phyloP scores from a whole-genome alignment of 495 filamentous ascomycete species.

The Parmelia sp. region DNA sequence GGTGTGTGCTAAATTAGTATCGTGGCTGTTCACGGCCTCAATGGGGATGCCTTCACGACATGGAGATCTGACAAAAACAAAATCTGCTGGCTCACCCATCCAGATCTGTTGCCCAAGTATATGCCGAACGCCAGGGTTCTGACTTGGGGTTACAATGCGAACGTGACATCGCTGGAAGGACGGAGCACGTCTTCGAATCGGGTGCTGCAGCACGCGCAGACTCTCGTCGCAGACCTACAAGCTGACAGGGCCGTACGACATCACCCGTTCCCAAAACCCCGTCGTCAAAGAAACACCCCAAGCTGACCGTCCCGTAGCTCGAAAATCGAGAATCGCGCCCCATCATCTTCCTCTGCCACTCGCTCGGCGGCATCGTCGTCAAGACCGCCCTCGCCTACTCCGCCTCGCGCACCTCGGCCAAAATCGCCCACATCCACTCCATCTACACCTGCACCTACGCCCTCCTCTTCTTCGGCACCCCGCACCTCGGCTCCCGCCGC shows the following conservation, averaged over 20 bases:
- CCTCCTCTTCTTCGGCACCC: slow-evolving; percentile 40
- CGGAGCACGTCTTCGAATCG: slow-evolving; percentile 24
- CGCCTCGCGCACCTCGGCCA: slow-evolving; percentile 13
- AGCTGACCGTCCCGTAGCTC: slow-evolving; percentile 18
- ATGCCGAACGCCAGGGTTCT: slow-evolving; percentile 28
- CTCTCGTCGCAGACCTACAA: slow-evolving; percentile 28
- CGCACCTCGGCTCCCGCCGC: slow-evolving; percentile 30
- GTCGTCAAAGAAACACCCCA: no score
- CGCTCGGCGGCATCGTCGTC: slow-evolving; percentile 27
- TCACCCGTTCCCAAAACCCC: background rate
- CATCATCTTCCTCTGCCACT: slow-evolving; percentile 27
- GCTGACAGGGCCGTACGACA: slow-evolving; percentile 20
- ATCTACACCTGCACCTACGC: slow-evolving; percentile 36
- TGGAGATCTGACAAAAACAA: slow-evolving; percentile 29
- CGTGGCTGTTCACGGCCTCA: slow-evolving; percentile 40
- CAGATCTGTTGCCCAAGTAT: slow-evolving; percentile 28
- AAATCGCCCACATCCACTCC: slow-evolving; percentile 30
- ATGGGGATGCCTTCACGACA: slow-evolving; percentile 32
- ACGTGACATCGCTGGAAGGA: slow-evolving; percentile 24
- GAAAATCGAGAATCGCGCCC: slow-evolving; percentile 20
- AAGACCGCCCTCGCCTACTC: slow-evolving; percentile 26
- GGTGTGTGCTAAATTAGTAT: slow-evolving; percentile 27
- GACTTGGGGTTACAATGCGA: slow-evolving; percentile 31
- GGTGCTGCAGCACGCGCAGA: slow-evolving; percentile 33
- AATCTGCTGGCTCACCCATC: slow-evolving; percentile 28